Conservation (phyloP, 352 stramenopile genomes). For the Pythium periplocum region DNA sequence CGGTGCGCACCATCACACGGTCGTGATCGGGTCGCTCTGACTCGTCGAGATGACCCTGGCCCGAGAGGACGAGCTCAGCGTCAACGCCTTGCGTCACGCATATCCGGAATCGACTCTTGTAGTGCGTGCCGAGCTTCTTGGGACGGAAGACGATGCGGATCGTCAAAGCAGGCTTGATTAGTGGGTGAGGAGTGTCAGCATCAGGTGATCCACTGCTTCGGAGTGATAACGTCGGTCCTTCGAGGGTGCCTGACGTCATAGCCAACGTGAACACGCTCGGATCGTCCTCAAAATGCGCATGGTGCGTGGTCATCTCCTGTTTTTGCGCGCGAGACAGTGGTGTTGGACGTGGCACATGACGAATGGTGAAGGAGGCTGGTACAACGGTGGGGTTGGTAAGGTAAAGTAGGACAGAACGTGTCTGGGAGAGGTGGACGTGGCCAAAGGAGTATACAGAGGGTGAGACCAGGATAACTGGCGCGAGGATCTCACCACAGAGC, state of each 20-base stretch:
- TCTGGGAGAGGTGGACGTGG: slow-evolving; percentile 44
- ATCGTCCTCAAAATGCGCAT: slow-evolving; percentile 54
- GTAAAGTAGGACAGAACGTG: slow-evolving; percentile 35
- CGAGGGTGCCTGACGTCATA: slow-evolving; percentile 28
- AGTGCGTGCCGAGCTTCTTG: slow-evolving; percentile 24
- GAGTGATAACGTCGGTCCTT: slow-evolving; percentile 53
- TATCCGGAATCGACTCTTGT: slow-evolving; percentile 68
- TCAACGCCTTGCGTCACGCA: slow-evolving; percentile 48
- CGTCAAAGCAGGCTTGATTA: slow-evolving; percentile 35
- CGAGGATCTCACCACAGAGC: slow-evolving; percentile 38
- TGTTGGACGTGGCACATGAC: slow-evolving; percentile 46
- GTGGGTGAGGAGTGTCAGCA: no score
- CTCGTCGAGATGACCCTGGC: slow-evolving; percentile 58
- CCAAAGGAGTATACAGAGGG: slow-evolving; percentile 65
- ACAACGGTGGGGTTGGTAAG: slow-evolving; percentile 64
- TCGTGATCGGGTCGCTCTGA: slow-evolving; percentile 39
- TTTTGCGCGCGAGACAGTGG: slow-evolving; percentile 51
- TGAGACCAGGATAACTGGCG: slow-evolving; percentile 52
- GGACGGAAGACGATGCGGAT: slow-evolving; percentile 52
- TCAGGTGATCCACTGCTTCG: no score
- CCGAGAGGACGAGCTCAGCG: slow-evolving; percentile 71
- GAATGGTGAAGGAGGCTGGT: slow-evolving; percentile 42
- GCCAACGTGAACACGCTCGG: slow-evolving; percentile 59
- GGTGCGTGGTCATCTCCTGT: slow-evolving; percentile 42
- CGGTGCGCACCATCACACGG: slow-evolving; percentile 30